phyloP scores from a whole-genome alignment of 805 yeast species.

The Candida hungchunana region DNA sequence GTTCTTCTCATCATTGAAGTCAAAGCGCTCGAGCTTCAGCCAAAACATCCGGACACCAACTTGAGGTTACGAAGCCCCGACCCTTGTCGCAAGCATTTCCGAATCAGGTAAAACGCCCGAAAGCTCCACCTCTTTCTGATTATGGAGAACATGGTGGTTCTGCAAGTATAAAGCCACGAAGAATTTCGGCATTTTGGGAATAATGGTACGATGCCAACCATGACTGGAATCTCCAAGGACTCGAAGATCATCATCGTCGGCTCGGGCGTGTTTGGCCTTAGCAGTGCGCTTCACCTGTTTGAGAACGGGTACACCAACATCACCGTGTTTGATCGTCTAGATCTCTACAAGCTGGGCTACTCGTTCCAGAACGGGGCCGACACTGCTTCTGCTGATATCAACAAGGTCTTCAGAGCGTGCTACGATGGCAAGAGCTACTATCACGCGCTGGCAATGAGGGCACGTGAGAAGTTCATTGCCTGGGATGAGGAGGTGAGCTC shows the following conservation, averaged over 20 bases:
- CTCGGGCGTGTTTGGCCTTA: slow-evolving; percentile 45
- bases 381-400: slow-evolving; percentile 38
- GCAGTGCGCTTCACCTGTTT: slow-evolving; percentile 38
- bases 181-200: neutral
- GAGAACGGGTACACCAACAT: slow-evolving; percentile 34
- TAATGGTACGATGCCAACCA: too few relatives aligned
- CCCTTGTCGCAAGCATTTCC: neutral
- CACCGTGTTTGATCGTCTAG: slow-evolving; percentile 35
- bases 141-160: too few relatives aligned
- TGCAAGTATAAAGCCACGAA: too few relatives aligned
- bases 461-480: slow-evolving; percentile 6
- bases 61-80: neutral
- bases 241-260: slow-evolving; percentile 38
- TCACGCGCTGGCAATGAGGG: slow-evolving; percentile 21
- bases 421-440: slow-evolving; percentile 34
- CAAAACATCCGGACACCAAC: slow-evolving; percentile 1
- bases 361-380: slow-evolving; percentile 34
- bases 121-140: slow-evolving; percentile 1
- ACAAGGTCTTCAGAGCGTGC: slow-evolving; percentile 34
- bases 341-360: slow-evolving; percentile 26
- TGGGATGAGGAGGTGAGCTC: slow-evolving; percentile 12
- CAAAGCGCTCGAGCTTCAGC: neutral
- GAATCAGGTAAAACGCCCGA: neutral
- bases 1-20: too few relatives aligned
- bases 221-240: neutral